Base-by-base conservation (phyloP, 2,329 filamentous ascomycete species). In the Geosmithia flava region DNA sequence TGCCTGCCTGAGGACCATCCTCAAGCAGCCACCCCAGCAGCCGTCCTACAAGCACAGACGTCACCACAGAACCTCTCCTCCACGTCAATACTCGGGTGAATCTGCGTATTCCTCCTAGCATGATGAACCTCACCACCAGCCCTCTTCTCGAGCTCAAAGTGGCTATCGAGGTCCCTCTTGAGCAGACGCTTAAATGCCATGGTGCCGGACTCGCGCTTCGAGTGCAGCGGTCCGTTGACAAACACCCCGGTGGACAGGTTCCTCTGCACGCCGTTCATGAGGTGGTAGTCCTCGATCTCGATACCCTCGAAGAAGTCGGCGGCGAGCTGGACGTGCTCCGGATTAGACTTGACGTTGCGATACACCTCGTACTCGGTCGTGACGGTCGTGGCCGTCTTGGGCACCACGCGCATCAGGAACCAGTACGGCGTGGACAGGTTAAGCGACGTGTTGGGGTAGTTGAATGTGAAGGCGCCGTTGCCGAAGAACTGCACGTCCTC, bases 181-280 rank as follows among this genome's bases (percentile, higher is more conserved):
- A 45, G 23, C 20, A 45, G 23, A 20, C 43, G 43, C 43, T 45
- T 45, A 20, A 45, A 45, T 16, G 43, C 43, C 43, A 45, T 45
- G 43, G 43, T 45, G 7, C 43, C 43, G 8, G 43, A 45, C 43
- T 45, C 43, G 43, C 43, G 43, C 3, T 3, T 61, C 0, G 73
- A 71, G 53, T 76, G 73, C 49, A 75, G 58, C 53, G 74, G 68
- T 48, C 74, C 73, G 52, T 70, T 73, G 55, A 73, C 58, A 51
- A 72, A 76, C 19, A 75, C 64, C 1, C 71, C 72, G 1, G 66
- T 62, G 49, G 71, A 69, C 50, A 76, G 61, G 57, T 76, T 77
- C 50, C 64, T 59, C 52, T 76, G 72, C 1, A 72, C 68, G 1
- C 60, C 63, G 46, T 71, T 63, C 56, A 72, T 75, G 1, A 76